Conservation (phyloP, 805 yeast genomes). For the Yarrowia sp. region DNA sequence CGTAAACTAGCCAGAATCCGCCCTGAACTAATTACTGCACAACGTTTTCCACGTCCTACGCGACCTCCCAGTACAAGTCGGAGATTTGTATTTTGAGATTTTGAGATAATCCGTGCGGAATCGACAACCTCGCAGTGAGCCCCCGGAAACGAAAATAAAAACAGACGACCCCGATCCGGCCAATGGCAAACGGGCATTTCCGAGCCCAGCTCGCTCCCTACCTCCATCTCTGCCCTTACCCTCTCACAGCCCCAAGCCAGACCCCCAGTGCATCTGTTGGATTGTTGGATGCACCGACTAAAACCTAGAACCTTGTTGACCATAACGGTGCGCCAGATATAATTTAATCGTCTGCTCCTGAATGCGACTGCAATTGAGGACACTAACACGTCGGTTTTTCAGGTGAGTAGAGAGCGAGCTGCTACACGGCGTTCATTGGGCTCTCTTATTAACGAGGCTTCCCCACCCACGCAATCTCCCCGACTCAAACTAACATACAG, state of each 20-base stretch:
- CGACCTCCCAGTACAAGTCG: constrained; percentile 3
- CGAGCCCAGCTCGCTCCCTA: not conserved
- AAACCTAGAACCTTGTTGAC: constrained; percentile 39
- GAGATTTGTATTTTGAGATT: too few relatives aligned
- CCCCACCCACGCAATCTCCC: too few relatives aligned
- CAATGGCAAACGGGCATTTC: constrained; percentile 1
- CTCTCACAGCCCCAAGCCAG: constrained; percentile 18
- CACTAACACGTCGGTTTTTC: constrained; percentile 27
- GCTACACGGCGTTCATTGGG: too few relatives aligned
- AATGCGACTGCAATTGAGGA: constrained; percentile 38
- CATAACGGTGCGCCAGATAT: constrained; percentile 34
- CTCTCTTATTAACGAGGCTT: too few relatives aligned
- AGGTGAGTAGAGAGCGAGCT: constrained; percentile 24
- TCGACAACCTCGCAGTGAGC: not conserved
- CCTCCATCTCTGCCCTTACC: not conserved
- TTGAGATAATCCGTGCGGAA: constrained; percentile 9
- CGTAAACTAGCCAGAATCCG: too few relatives aligned
- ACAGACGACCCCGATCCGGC: not conserved
- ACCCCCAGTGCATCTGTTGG: constrained; percentile 35
- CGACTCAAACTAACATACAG: constrained; percentile 4
- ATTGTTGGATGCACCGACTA: constrained; percentile 35
- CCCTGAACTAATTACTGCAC: too few relatives aligned
- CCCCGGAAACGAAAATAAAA: not conserved
- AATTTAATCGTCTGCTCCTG: constrained; percentile 37
- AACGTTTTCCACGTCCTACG: too few relatives aligned